These are phyloP conservation scores for Penicillium sumatraense DNA, from an alignment of 2,329 filamentous ascomycete species.

Conservation along the genomic window DNA sequence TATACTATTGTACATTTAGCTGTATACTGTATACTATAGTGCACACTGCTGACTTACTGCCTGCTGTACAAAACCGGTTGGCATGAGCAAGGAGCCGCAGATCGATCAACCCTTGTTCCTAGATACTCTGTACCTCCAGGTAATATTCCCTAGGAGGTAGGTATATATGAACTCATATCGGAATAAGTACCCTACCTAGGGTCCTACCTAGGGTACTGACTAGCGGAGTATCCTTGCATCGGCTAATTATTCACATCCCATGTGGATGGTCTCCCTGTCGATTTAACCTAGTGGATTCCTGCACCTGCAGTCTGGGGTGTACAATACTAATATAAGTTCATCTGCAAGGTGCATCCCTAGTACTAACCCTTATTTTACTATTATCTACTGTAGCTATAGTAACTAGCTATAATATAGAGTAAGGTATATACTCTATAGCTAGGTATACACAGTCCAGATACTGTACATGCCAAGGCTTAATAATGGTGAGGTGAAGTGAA, in stretches of 20 bases:
- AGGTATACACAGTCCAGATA: not conserved
- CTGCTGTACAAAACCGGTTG: too few species aligned
- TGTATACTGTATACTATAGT: too few species aligned
- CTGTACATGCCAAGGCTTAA: not conserved
- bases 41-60: too few species aligned
- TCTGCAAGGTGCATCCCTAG: not conserved
- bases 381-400: not conserved
- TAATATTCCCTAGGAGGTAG: too few species aligned
- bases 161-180: not conserved
- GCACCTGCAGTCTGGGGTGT: not conserved
- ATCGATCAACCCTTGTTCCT: too few species aligned
- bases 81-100: too few species aligned
- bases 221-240: slow-evolving; percentile 5
- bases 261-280: not conserved
- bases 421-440: not conserved
- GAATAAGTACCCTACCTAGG: too few species aligned
- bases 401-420: not conserved
- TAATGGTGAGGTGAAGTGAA: not conserved
- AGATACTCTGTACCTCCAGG: too few species aligned
- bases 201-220: too few species aligned
- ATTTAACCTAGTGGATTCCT: slow-evolving; percentile 3
- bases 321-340: too few species aligned
- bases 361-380: too few species aligned
- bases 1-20: too few species aligned
- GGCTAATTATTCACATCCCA: not conserved